Percentiles rank a stretch among this genome's conserved stretches.
Conservation (phyloP, 2,329 filamentous ascomycete genomes). For the Paramyrothecium roridum region DNA sequence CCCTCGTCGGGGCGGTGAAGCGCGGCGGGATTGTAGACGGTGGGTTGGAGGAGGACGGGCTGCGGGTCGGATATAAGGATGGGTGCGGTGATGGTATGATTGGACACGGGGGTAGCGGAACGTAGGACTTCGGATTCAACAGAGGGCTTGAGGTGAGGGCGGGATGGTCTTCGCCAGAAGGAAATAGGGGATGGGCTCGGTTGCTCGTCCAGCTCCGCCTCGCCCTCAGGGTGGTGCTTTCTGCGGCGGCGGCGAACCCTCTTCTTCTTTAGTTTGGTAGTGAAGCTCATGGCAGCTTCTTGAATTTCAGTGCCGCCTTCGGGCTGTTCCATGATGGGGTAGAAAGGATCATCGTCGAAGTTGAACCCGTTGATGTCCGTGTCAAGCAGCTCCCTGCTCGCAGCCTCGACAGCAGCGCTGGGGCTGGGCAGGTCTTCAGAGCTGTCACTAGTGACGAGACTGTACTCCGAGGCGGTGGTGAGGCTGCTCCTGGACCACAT, state of each 20-base stretch:
- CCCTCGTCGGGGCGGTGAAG: constrained; percentile 32
- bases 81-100: constrained; percentile 43
- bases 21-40: constrained; percentile 48
- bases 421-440: constrained; percentile 39
- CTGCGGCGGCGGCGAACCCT: constrained; percentile 32
- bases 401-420: constrained; percentile 54
- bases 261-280: constrained; percentile 47
- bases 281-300: constrained; percentile 31
- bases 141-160: constrained; percentile 17
- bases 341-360: constrained; percentile 30
- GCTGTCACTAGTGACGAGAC: constrained; percentile 28
- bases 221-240: constrained; percentile 27
- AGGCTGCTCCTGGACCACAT: constrained; percentile 31
- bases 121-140: constrained; percentile 19
- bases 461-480: constrained; percentile 23
- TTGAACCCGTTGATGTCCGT: constrained; percentile 35
- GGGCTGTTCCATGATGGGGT: constrained; percentile 11
- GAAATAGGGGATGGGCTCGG: constrained; percentile 12
- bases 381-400: constrained; percentile 43
- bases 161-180: constrained; percentile 19
- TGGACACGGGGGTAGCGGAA: constrained; percentile 23
- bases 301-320: constrained; percentile 1
- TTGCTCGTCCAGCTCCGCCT: constrained; percentile 10
- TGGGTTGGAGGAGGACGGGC: constrained; percentile 54
- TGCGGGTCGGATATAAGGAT: constrained; percentile 46